A percentile compares a stretch with the other conserved stretches of the same genome.
Conservation (phyloP, 1,139 yeast genomes). For the Lodderomyces theae region DNA sequence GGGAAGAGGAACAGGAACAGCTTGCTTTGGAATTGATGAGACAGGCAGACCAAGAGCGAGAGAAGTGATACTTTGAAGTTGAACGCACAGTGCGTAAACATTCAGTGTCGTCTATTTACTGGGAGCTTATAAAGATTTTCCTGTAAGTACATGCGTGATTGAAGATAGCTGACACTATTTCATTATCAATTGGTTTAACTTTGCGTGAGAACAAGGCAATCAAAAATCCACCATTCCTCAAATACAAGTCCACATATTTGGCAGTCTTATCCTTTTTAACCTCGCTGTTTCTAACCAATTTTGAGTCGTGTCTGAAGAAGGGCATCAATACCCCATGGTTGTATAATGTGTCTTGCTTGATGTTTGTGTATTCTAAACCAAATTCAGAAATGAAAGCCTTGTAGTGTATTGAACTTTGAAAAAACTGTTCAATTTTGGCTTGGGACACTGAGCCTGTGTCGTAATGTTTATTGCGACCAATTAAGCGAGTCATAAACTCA, state of each 20-base stretch:
- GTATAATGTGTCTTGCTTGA: constrained; percentile 27
- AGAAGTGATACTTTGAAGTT: too few relatives aligned
- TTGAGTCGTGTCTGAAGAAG: constrained; percentile 42
- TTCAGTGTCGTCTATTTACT: constrained; percentile 2
- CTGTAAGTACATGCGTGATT: constrained; percentile 39
- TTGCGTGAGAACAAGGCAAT: constrained; percentile 48
- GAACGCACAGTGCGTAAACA: too few relatives aligned
- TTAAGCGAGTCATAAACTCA: constrained; percentile 39
- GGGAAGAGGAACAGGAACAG: constrained; percentile 31
- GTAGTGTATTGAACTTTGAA: constrained; percentile 45
- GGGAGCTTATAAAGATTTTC: constrained; percentile 33
- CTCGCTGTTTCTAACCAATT: constrained; percentile 19
- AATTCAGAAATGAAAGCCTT: constrained; percentile 52
- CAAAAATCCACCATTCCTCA: constrained; percentile 57
- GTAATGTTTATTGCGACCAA: constrained; percentile 43
- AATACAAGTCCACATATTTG: constrained; percentile 36
- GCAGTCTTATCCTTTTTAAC: constrained; percentile 18
- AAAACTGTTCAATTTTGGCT: constrained; percentile 18
- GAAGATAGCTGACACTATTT: constrained; percentile 47
- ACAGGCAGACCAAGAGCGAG: constrained; percentile 18
- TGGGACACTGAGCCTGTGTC: constrained; percentile 15
- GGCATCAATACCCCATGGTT: constrained; percentile 54
- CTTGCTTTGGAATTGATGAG: constrained; percentile 40
- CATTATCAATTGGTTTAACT: constrained; percentile 31
- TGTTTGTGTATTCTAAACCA: constrained; percentile 46